A percentile compares a stretch with the other conserved stretches of the same genome.
Evolutionary conservation across 345 rosid genomes (phyloP).

Genomic region (Gossypium turneri): DNA sequence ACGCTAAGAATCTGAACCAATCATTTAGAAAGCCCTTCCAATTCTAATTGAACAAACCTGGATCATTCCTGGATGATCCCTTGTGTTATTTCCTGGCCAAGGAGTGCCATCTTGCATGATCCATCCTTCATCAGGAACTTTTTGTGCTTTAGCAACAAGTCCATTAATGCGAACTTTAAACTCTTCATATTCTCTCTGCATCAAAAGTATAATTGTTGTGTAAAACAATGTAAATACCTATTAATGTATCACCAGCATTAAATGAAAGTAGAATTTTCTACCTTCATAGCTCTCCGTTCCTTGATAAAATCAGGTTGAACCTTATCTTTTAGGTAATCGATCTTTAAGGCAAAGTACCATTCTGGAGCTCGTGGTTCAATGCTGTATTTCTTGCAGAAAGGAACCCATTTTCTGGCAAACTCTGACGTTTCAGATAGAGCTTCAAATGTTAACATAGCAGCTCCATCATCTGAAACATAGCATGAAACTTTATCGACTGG

Average conservation of each 20-base stretch:
- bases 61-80: slow-evolving; percentile 99
- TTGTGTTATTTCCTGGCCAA: slow-evolving; percentile 95
- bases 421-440: slow-evolving; percentile 86
- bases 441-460: slow-evolving; percentile 92
- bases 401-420: slow-evolving; percentile 95
- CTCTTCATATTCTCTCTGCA: slow-evolving; percentile 92
- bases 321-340: slow-evolving; percentile 89
- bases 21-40: background rate
- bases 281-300: slow-evolving; percentile 98
- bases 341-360: slow-evolving; percentile 79
- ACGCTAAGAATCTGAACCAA: background rate
- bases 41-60: slow-evolving; percentile 43
- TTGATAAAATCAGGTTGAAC: slow-evolving; percentile 89
- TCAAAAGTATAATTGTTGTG: slow-evolving; percentile 1
- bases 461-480: slow-evolving; percentile 94
- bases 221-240: background rate
- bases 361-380: slow-evolving; percentile 98
- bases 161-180: slow-evolving; percentile 82
- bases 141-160: slow-evolving; percentile 84
- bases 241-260: background rate
- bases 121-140: slow-evolving; percentile 94
- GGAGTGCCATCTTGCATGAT: slow-evolving; percentile 99
- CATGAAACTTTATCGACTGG: slow-evolving; percentile 94
- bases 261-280: slow-evolving; percentile 4
- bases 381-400: slow-evolving; percentile 73